phyloP scores from a whole-genome alignment of 441 rosid species.

The Lepidium campestre region DNA sequence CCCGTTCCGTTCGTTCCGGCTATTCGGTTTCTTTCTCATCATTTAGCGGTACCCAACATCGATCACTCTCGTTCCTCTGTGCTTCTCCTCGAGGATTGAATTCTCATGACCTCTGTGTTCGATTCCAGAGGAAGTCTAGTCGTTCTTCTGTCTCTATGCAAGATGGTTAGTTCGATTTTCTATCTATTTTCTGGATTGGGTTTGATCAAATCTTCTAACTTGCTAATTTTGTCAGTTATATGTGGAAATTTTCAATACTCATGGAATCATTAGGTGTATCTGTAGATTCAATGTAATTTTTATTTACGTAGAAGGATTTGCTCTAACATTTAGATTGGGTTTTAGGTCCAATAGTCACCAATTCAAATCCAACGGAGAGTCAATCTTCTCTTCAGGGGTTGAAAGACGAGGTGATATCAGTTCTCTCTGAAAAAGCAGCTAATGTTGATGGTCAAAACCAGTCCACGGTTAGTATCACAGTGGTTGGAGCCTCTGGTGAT shows the following conservation, averaged over 20 bases:
- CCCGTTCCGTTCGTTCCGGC: constrained; percentile 26
- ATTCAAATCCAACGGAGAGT: constrained; percentile 32
- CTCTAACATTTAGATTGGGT: background rate
- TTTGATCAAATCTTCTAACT: background rate
- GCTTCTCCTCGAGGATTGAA: constrained; percentile 31
- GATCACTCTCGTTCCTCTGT: constrained; percentile 32
- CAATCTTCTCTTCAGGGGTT: constrained; percentile 36
- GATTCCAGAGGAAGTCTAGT: constrained; percentile 31
- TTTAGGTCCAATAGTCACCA: constrained; percentile 58
- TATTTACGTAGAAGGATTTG: background rate
- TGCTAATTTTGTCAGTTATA: background rate
- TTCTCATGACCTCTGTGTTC: constrained; percentile 34
- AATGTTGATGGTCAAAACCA: constrained; percentile 37
- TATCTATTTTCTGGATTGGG: background rate
- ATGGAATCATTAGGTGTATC: background rate
- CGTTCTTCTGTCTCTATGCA: constrained; percentile 44
- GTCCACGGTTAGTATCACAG: constrained; percentile 77
- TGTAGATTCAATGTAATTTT: background rate
- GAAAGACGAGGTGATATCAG: constrained; percentile 44
- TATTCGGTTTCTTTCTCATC: constrained; percentile 31
- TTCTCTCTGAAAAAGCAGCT: constrained; percentile 26
- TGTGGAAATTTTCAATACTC: background rate
- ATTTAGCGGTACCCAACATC: constrained; percentile 17
- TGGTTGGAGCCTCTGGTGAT: constrained; percentile 98
- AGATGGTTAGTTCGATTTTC: constrained; percentile 50